phyloP scores from a whole-genome alignment of 2,329 filamentous ascomycete genomes.

The Emergomyces pasteurianus region DNA sequence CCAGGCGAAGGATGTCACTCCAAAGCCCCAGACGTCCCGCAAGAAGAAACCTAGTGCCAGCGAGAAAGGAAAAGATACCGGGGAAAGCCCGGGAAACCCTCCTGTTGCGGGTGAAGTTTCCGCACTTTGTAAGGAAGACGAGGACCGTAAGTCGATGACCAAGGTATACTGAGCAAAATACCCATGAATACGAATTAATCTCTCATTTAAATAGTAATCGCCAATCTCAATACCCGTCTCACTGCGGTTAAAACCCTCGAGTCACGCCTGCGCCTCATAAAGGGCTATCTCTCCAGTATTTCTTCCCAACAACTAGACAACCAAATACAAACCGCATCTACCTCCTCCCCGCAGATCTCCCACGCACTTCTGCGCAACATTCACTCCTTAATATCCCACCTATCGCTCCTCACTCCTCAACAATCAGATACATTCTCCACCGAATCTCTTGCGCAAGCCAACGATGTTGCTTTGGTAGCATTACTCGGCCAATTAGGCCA shows the following conservation, averaged over 20 bases:
- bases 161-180: not conserved
- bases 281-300: constrained; percentile 63
- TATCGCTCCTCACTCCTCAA: constrained; percentile 68
- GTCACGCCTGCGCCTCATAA: constrained; percentile 58
- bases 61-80: constrained; percentile 26
- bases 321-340: constrained; percentile 30
- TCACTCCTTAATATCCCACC: constrained; percentile 69
- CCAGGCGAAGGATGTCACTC: constrained; percentile 16
- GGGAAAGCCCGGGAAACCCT: constrained; percentile 18
- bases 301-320: constrained; percentile 28
- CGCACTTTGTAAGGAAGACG: constrained; percentile 47
- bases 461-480: constrained; percentile 69
- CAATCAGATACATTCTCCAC: constrained; percentile 53
- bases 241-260: constrained; percentile 94
- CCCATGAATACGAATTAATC: not conserved
- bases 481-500: constrained; percentile 66
- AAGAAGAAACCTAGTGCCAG: constrained; percentile 16
- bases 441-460: constrained; percentile 64
- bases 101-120: constrained; percentile 21
- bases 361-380: constrained; percentile 76
- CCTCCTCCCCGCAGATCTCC: constrained; percentile 31
- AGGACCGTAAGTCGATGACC: constrained; percentile 41
- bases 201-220: constrained; percentile 38
- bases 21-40: constrained; percentile 16
- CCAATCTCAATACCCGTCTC: constrained; percentile 67